phyloP scores from a whole-genome alignment of 2,329 filamentous ascomycete species.

The Keithomyces neogunnii region DNA sequence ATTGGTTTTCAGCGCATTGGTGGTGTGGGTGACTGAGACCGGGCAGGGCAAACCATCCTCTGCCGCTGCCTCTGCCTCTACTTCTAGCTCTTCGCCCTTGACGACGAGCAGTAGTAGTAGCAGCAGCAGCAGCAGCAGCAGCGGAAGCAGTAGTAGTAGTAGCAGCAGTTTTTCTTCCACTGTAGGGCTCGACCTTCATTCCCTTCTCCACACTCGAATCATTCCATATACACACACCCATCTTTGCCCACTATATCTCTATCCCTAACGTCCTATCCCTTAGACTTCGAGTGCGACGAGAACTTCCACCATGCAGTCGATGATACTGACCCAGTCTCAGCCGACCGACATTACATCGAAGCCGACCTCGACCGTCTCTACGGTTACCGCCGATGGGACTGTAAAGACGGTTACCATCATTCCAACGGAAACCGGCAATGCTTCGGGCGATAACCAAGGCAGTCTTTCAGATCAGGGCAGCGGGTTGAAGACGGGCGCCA shows the following conservation, averaged over 20 bases:
- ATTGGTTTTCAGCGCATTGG: slow-evolving; percentile 16
- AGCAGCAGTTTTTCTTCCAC: slow-evolving; percentile 21
- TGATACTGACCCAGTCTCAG: background rate
- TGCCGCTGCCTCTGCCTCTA: slow-evolving; percentile 10
- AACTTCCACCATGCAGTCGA: background rate
- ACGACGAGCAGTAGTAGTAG: slow-evolving; percentile 11
- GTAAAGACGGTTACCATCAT: slow-evolving; percentile 47
- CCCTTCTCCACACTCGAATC: background rate
- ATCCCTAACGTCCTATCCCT: background rate
- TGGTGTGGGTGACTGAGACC: slow-evolving; percentile 25
- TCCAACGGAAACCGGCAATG: slow-evolving; percentile 26
- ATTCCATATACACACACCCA: background rate
- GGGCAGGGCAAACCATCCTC: slow-evolving; percentile 23
- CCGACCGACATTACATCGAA: background rate
- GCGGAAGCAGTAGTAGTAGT: background rate
- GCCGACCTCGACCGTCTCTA: slow-evolving; percentile 29
- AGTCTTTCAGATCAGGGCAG: slow-evolving; percentile 11
- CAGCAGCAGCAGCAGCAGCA: slow-evolving; percentile 4
- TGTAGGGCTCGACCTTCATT: slow-evolving; percentile 27
- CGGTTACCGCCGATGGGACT: slow-evolving; percentile 45
- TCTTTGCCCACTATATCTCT: background rate
- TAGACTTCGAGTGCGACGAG: slow-evolving; percentile 1
- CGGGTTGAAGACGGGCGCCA: slow-evolving; percentile 35
- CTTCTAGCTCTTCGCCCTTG: slow-evolving; percentile 15
- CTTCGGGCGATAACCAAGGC: slow-evolving; percentile 9